Conservation (phyloP, 2,329 filamentous ascomycete species). For the Claviceps sp. region DNA sequence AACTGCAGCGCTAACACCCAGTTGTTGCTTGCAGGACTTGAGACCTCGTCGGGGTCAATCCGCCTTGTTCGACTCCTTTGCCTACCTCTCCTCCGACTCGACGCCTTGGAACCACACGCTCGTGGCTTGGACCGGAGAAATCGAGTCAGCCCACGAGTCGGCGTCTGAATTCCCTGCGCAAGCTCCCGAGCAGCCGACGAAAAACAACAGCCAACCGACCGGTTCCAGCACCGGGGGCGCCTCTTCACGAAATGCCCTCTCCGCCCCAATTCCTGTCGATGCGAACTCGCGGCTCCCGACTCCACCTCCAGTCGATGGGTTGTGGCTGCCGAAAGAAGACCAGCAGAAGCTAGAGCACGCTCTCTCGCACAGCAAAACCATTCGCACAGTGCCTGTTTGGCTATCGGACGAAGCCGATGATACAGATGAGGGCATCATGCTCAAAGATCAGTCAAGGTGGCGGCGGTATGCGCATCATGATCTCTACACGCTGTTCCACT, state of each 20-base stretch:
- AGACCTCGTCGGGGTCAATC: conserved; percentile 73
- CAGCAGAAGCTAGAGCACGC: conserved; percentile 61
- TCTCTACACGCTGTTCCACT: conserved; percentile 86
- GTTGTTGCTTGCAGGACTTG: conserved; percentile 43
- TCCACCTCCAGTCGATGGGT: conserved; percentile 50
- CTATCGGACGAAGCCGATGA: conserved; percentile 63
- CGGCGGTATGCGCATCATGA: conserved; percentile 82
- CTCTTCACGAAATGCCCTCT: conserved; percentile 55
- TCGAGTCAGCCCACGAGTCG: conserved; percentile 38
- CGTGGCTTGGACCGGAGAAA: conserved; percentile 90
- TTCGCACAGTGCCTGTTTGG: conserved; percentile 81
- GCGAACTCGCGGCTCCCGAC: conserved; percentile 38
- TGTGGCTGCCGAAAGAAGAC: conserved; percentile 58
- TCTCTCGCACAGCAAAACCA: conserved; percentile 57
- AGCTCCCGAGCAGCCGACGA: conserved; percentile 30
- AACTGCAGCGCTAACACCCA: neutral
- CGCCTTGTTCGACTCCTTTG: conserved; percentile 82
- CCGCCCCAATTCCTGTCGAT: conserved; percentile 67
- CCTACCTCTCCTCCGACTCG: conserved; percentile 70
- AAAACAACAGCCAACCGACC: neutral
- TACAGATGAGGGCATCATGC: conserved; percentile 49
- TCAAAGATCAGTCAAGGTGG: conserved; percentile 80
- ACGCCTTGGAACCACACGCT: conserved; percentile 84
- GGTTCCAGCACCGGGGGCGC: conserved; percentile 30
- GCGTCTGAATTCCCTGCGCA: conserved; percentile 32